Evolutionary conservation across 495 filamentous ascomycete genomes (phyloP).

Genomic region (Lepidopterella palustris): DNA sequence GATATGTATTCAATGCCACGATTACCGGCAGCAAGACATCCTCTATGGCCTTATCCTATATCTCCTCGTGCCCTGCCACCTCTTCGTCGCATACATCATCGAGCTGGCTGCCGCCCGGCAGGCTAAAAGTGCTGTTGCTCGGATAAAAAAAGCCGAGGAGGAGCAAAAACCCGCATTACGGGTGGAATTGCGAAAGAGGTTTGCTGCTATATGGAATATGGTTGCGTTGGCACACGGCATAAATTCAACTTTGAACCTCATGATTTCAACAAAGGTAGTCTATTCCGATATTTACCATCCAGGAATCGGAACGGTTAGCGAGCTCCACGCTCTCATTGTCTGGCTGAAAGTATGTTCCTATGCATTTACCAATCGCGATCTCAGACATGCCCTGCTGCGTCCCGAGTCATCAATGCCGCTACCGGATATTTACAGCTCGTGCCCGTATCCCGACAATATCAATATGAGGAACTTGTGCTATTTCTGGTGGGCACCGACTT

Average conservation of each 20-base stretch:
- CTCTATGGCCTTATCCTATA: conserved; percentile 69
- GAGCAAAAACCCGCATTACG: conserved; percentile 43
- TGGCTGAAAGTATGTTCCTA: conserved; percentile 95
- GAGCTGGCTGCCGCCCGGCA: conserved; percentile 72
- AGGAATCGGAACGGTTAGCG: conserved; percentile 81
- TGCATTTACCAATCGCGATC: conserved; percentile 91
- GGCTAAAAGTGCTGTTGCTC: conserved; percentile 59
- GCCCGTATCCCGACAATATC: conserved; percentile 86
- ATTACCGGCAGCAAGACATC: conserved; percentile 75
- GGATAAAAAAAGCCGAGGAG: conserved; percentile 48
- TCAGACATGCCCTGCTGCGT: conserved; percentile 78
- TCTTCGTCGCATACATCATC: conserved; percentile 82
- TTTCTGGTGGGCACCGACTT: conserved; percentile 95
- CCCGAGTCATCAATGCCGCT: conserved; percentile 52
- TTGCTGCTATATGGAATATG: conserved; percentile 67
- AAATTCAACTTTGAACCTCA: conserved; percentile 76
- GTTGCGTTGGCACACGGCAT: conserved; percentile 72
- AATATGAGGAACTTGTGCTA: conserved; percentile 79
- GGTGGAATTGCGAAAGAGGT: conserved; percentile 42
- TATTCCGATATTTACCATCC: conserved; percentile 90
- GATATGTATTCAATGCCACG: conserved; percentile 85
- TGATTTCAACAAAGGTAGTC: conserved; percentile 73
- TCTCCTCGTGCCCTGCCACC: conserved; percentile 77
- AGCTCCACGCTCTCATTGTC: conserved; percentile 89
- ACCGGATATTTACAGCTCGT: conserved; percentile 72